Conservation (phyloP, 169 alveolate species). For the Theileria annulata region DNA sequence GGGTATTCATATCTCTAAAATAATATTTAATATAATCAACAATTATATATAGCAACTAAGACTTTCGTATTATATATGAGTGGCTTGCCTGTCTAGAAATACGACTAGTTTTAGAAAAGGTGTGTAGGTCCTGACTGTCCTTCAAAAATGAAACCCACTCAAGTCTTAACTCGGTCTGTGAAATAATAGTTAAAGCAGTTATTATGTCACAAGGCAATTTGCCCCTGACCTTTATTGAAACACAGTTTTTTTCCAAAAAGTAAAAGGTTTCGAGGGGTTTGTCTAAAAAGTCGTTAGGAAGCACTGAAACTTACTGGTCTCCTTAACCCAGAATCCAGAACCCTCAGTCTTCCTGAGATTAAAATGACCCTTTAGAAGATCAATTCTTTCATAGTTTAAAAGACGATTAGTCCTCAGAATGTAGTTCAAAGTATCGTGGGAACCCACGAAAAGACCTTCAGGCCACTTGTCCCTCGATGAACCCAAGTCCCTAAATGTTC, state of each 20-base stretch:
- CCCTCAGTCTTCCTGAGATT: background rate
- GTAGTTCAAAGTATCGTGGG: background rate
- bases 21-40: too few species aligned
- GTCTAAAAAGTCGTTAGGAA: background rate
- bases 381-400: background rate
- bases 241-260: conserved; percentile 38
- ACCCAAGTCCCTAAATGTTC: background rate
- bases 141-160: conserved; percentile 67
- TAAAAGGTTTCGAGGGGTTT: conserved; percentile 36
- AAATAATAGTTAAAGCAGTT: conserved; percentile 32
- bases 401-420: background rate
- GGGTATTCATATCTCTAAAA: conserved; percentile 50
- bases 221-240: conserved; percentile 59
- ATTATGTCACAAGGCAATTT: conserved; percentile 39
- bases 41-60: background rate
- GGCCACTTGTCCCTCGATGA: background rate
- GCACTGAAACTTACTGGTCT: background rate
- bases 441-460: background rate
- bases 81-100: conserved; percentile 21
- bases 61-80: background rate
- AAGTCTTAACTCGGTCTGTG: conserved; percentile 48
- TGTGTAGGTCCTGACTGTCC: conserved; percentile 37
- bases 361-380: background rate
- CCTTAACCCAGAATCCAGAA: background rate
- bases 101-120: conserved; percentile 36